Conservation (phyloP, 1,284 basidiomycete species). For the Limonomyces culmigenus region DNA sequence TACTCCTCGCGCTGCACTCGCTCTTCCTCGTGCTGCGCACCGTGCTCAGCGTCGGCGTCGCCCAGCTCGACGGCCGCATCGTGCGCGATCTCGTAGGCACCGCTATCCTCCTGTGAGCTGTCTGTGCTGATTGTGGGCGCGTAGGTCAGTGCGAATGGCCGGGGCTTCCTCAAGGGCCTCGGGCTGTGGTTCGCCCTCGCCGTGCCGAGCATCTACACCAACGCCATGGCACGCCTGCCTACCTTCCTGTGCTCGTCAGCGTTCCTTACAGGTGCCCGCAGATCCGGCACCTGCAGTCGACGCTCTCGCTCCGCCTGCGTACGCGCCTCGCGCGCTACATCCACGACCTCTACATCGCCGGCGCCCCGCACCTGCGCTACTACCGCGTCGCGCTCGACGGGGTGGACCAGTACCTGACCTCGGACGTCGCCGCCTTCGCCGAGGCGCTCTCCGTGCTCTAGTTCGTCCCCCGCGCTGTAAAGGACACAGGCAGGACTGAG, state of each 20-base stretch:
- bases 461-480: slow-evolving; percentile 35
- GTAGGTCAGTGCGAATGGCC: slow-evolving; percentile 51
- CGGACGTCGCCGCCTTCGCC: slow-evolving; percentile 85
- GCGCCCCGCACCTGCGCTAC: slow-evolving; percentile 51
- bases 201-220: slow-evolving; percentile 89
- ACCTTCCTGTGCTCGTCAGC: neutral
- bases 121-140: too few relatives aligned
- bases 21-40: slow-evolving; percentile 81
- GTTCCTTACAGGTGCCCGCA: slow-evolving; percentile 13
- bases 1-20: slow-evolving; percentile 69
- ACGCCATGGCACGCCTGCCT: slow-evolving; percentile 62
- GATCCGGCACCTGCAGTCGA: slow-evolving; percentile 87
- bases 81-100: slow-evolving; percentile 73
- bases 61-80: slow-evolving; percentile 79
- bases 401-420: slow-evolving; percentile 84
- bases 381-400: slow-evolving; percentile 60
- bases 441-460: slow-evolving; percentile 81
- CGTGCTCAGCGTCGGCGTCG: slow-evolving; percentile 75
- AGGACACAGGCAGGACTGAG: too few relatives aligned
- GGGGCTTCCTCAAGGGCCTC: slow-evolving; percentile 73
- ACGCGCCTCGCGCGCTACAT: slow-evolving; percentile 84
- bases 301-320: slow-evolving; percentile 71
- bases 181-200: slow-evolving; percentile 84
- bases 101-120: too few relatives aligned
- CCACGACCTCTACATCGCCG: slow-evolving; percentile 81